Evolutionary conservation across 2,329 filamentous ascomycete species (phyloP).

Genomic region (Pseudogymnoascus destructans): DNA sequence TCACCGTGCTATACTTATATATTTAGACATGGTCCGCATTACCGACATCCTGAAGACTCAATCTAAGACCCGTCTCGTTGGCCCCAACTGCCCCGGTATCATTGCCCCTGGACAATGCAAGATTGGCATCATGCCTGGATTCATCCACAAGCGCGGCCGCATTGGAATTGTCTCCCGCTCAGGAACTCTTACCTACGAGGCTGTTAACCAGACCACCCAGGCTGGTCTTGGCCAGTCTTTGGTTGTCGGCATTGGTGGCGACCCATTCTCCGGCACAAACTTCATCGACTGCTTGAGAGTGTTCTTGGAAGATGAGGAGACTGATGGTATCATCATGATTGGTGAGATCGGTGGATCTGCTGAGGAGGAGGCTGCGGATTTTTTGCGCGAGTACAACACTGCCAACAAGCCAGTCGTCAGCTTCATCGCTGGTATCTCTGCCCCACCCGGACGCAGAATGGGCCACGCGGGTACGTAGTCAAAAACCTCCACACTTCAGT

Average conservation of each 20-base stretch:
- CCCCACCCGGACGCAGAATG: slow-evolving; percentile 92
- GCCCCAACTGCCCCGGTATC: slow-evolving; percentile 96
- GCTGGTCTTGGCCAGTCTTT: slow-evolving; percentile 94
- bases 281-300: slow-evolving; percentile 99
- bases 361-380: slow-evolving; percentile 96
- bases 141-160: slow-evolving; percentile 99
- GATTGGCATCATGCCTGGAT: slow-evolving; percentile 99
- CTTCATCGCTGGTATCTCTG: slow-evolving; percentile 97
- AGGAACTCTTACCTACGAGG: slow-evolving; percentile 97
- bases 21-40: slow-evolving; percentile 91
- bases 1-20: slow-evolving; percentile 15
- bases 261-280: slow-evolving; percentile 98
- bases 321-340: slow-evolving; percentile 99
- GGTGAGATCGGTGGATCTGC: slow-evolving; percentile 96
- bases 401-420: slow-evolving; percentile 90
- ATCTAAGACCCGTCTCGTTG: slow-evolving; percentile 89
- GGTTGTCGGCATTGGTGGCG: slow-evolving; percentile 94
- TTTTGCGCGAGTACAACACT: slow-evolving; percentile 83
- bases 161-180: slow-evolving; percentile 98
- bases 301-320: slow-evolving; percentile 91
- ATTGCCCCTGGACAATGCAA: slow-evolving; percentile 96
- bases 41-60: slow-evolving; percentile 96
- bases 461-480: slow-evolving; percentile 67
- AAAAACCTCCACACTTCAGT: background rate
- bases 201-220: slow-evolving; percentile 98